A percentile compares a stretch with the other conserved stretches of the same genome.
phyloP scores from a whole-genome alignment of 768 basidiomycete genomes.

The Russula sp. region DNA sequence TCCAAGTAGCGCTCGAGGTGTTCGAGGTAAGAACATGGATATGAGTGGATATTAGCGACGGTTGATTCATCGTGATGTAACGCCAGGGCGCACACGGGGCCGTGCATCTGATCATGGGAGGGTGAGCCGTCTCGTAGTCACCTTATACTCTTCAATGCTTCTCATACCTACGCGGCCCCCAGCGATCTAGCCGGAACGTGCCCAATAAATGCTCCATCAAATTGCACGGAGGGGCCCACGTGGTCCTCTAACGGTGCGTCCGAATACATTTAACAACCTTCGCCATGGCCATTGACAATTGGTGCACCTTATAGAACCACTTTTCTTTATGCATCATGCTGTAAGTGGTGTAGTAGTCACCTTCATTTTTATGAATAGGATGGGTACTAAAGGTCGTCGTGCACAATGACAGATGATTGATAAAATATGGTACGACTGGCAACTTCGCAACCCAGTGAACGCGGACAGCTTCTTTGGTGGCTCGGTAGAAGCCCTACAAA shows the following conservation, averaged over 20 bases:
- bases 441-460: slow-evolving; percentile 33
- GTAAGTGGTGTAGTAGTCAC: slow-evolving; percentile 29
- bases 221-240: slow-evolving; percentile 34
- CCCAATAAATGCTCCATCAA: slow-evolving; percentile 32
- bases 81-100: slow-evolving; percentile 38
- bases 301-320: slow-evolving; percentile 33
- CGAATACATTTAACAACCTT: not conserved
- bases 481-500: slow-evolving; percentile 35
- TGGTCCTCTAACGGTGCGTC: slow-evolving; percentile 37
- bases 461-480: slow-evolving; percentile 36
- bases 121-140: slow-evolving; percentile 27
- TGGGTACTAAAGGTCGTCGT: not conserved
- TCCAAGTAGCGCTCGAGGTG: slow-evolving; percentile 36
- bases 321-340: slow-evolving; percentile 41
- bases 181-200: slow-evolving; percentile 38
- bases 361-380: not conserved
- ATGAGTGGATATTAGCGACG: not conserved
- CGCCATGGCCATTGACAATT: too few species aligned
- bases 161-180: not conserved
- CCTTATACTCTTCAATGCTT: not conserved
- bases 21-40: slow-evolving; percentile 31
- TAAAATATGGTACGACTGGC: slow-evolving; percentile 42
- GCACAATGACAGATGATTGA: slow-evolving; percentile 36
- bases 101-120: slow-evolving; percentile 39
- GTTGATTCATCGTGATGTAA: not conserved